These are phyloP conservation scores for Verticillium albo-atrum DNA, from an alignment of 2,329 filamentous ascomycete genomes.

Conservation along the genomic window DNA sequence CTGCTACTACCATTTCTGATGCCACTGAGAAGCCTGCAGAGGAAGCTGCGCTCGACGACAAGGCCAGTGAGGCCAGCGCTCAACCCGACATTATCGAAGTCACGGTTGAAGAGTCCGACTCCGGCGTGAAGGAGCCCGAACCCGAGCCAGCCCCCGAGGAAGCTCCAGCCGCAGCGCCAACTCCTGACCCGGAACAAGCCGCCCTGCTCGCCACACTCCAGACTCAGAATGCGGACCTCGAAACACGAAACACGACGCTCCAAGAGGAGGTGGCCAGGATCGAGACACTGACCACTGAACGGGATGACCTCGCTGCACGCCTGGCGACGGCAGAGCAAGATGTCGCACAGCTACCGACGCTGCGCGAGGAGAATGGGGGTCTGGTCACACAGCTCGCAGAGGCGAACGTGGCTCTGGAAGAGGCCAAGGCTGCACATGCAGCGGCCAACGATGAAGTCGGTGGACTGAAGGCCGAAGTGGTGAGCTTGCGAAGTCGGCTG, in stretches of 20 bases:
- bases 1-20: neutral
- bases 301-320: slow-evolving; percentile 6
- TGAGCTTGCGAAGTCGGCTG: slow-evolving; percentile 6
- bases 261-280: slow-evolving; percentile 6
- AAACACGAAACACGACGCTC: slow-evolving; percentile 10
- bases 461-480: slow-evolving; percentile 9
- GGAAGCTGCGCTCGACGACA: neutral
- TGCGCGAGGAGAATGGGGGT: slow-evolving; percentile 8
- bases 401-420: slow-evolving; percentile 10
- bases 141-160: neutral
- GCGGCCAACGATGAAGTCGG: slow-evolving; percentile 8
- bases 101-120: neutral
- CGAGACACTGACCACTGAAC: slow-evolving; percentile 8
- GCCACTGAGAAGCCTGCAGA: neutral
- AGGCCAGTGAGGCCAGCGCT: neutral
- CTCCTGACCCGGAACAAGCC: neutral
- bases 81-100: neutral
- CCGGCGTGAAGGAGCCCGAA: neutral
- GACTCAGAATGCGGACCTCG: slow-evolving; percentile 10
- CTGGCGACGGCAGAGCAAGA: slow-evolving; percentile 4
- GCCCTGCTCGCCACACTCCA: neutral
- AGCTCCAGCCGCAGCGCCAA: neutral
- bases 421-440: slow-evolving; percentile 7
- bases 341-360: slow-evolving; percentile 4
- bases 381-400: slow-evolving; percentile 8